phyloP scores from a whole-genome alignment of 2,329 filamentous ascomycete species.

The Aspergillus novofumigatus region DNA sequence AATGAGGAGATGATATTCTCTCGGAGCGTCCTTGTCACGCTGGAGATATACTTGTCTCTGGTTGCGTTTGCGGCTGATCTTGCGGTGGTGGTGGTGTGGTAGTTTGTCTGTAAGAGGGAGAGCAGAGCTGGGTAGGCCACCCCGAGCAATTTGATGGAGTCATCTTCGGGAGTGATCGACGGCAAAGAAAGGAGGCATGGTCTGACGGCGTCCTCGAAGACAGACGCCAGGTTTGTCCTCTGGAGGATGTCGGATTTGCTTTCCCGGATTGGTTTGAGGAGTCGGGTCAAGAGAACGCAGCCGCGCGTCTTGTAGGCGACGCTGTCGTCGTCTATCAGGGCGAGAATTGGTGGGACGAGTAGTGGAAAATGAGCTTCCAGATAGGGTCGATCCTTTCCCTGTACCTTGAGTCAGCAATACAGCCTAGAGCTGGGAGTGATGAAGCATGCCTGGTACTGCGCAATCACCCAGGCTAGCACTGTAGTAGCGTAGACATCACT shows the following conservation, averaged over 20 bases:
- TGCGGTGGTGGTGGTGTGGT: conserved; percentile 30
- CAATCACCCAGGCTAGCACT: conserved; percentile 33
- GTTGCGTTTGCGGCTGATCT: conserved; percentile 15
- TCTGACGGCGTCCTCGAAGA: conserved; percentile 43
- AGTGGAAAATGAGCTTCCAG: conserved; percentile 44
- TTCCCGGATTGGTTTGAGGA: conserved; percentile 33
- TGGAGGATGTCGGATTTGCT: conserved; percentile 38
- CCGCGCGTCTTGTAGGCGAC: conserved; percentile 36
- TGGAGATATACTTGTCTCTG: conserved; percentile 20
- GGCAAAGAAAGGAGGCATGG: conserved; percentile 75
- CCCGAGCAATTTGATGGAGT: conserved; percentile 62
- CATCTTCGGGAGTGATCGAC: conserved; percentile 66
- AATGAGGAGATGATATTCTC: conserved; percentile 36
- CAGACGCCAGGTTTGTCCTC: conserved; percentile 42
- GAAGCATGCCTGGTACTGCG: conserved; percentile 32
- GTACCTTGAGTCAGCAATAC: conserved; percentile 5
- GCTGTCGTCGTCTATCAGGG: conserved; percentile 41
- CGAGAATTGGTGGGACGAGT: conserved; percentile 41
- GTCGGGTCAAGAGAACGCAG: conserved; percentile 31
- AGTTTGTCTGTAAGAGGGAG: conserved; percentile 48
- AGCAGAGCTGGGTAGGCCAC: conserved; percentile 65
- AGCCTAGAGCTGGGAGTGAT: background rate
- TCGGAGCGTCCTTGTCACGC: conserved; percentile 27
- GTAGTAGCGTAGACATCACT: conserved; percentile 33
- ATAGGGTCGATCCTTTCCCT: conserved; percentile 23